Evolutionary conservation across 2,329 filamentous ascomycete species (phyloP), one percentile per base, ranked within the genome.

Genomic region (Fusarium lyarnte): DNA sequence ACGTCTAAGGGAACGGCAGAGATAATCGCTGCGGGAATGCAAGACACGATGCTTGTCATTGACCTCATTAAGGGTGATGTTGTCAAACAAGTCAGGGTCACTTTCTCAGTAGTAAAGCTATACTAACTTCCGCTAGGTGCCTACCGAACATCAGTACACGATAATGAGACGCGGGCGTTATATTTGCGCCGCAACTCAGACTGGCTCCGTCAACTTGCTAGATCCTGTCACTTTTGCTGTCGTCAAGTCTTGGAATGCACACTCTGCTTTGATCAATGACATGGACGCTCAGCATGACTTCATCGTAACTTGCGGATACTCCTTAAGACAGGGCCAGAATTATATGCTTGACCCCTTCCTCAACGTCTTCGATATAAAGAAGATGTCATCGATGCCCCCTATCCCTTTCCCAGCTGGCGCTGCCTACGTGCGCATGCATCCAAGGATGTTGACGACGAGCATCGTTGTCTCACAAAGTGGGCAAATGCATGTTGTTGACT

Each of bases 261-360:
- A 99, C 79, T 92, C 92, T 3, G 93, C 94, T 13, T 89, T 91
- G 57, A 93, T 99, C 79, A 97, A 94, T 81, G 95, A 98, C 80
- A 98, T 99, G 93, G 96, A 99, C 83, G 94, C 95, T 13, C 93
- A 96, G 79, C 94, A 96, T 78, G 95, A 98, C 80, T 96, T 96
- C 74, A 90, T 99, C 59, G 93, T 98, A 27, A 98, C 96, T 8
- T 99, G 96, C 81, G 96, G 96, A 39, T 97, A 94, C 82, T 97
- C 95, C 3, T 88, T 94, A 29, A 90, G 95, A 74, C 94, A 95
- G 77, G 82, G 84, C 4, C 84, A 85, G 63, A 90, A 90, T 43
- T 93, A 93, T 71, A 94, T 97, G 85, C 89, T 97, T 38, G 96
- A 99, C 78, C 94, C 94, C 0, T 91, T 98, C 65, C 94, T 97